Evolutionary conservation across 768 basidiomycete genomes (phyloP), one percentile per base, ranked within the genome.

Genomic region (Mycena galericulata): DNA sequence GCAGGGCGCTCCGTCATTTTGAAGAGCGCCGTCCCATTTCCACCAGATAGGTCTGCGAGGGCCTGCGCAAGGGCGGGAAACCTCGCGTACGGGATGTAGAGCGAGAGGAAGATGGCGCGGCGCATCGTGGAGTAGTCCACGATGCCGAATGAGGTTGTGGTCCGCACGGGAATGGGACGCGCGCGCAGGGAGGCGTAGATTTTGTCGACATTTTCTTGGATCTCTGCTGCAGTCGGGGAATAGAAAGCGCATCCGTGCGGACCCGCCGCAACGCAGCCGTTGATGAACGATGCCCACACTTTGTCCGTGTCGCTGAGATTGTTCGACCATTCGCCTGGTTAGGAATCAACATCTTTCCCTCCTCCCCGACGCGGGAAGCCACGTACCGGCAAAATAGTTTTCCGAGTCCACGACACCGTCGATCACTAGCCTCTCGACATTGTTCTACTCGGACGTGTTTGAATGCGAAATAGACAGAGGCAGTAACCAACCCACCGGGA

Each of bases 231-330:
- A 1, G 78, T 78, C 0, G 81, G 74, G 11, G 82, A 79, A 70
- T 79, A 83, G 73, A 85, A 84, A 5, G 80, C 51, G 66, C 84
- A 85, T 6, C 45, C 55, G 9, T 62, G 43, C 0, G 81, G 80
- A 0, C 84, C 85, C 1, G 81, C 83, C 0, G 76, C 73, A 38
- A 76, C 75, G 58, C 84, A 85, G 18, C 75, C 75, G 5, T 75
- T 70, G 56, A 79, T 81, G 68, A 86, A 85, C 10, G 61, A 61
- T 24, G 78, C 70, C 67, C 83, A 68, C 0, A 74, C 73, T 65
- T 83, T 81, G 26, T 81, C 77, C 2, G 83, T 79, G 57, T 85
- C 81, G 2, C 41, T 1, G 0, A 71, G 47, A 36, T 53, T 47
- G 38, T 55, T 49, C 10, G 46, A 40, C 67, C 62, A 72, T 29